Conservation (phyloP, 2,329 filamentous ascomycete genomes). For the Fusarium armeniacum region DNA sequence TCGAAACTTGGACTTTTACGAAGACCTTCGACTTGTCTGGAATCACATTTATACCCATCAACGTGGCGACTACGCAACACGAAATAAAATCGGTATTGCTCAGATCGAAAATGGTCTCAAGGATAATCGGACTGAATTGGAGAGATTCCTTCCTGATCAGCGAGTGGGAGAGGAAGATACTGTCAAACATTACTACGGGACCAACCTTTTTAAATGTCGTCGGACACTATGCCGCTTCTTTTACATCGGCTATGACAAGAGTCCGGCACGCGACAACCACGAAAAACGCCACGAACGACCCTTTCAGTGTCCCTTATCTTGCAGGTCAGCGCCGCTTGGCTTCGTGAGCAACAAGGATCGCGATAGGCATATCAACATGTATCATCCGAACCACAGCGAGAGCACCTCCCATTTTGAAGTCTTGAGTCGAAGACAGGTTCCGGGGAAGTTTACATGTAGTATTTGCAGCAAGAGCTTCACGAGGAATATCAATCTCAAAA, state of each 20-base stretch:
- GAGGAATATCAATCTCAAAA: not conserved
- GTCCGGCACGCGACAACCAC: accelerated
- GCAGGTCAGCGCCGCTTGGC: conserved; percentile 4
- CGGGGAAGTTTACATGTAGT: not conserved
- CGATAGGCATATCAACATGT: not conserved
- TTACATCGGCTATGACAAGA: conserved; percentile 1
- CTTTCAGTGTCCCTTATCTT: not conserved
- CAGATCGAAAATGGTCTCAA: not conserved
- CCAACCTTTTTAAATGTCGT: not conserved
- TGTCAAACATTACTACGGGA: not conserved
- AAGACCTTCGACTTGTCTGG: not conserved
- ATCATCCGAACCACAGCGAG: not conserved
- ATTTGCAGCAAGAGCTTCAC: conserved; percentile 11
- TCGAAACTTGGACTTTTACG: accelerated
- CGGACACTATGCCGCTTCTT: conserved; percentile 11
- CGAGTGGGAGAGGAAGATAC: not conserved
- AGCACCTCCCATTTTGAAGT: accelerated
- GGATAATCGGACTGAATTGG: not conserved
- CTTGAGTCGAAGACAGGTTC: not conserved
- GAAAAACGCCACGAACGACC: conserved; percentile 15
- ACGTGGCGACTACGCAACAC: not conserved
- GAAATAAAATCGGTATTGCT: not conserved
- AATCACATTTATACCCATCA: conserved; percentile 26
- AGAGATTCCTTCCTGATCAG: not conserved
- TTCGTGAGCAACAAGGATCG: conserved; percentile 10